Conservation (phyloP, 2,329 filamentous ascomycete genomes). For the Penicillium sp. region DNA sequence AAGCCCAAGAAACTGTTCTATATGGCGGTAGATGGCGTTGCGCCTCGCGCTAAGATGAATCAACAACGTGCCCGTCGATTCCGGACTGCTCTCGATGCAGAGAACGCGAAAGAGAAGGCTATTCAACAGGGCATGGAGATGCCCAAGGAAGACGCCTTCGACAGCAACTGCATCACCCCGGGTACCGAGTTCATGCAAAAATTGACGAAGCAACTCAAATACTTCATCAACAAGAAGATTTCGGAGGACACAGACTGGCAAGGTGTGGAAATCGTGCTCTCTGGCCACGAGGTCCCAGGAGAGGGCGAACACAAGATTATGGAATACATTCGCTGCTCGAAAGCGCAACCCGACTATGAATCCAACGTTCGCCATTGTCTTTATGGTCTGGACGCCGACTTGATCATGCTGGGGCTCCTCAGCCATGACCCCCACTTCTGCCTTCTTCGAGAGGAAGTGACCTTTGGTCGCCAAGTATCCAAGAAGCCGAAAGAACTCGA, state of each 20-base stretch:
- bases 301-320: conserved; percentile 99
- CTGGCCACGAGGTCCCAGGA: conserved; percentile 94
- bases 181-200: conserved; percentile 98
- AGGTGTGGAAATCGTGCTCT: conserved; percentile 90
- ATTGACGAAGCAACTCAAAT: conserved; percentile 88
- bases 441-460: conserved; percentile 93
- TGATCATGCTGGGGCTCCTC: conserved; percentile 96
- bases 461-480: conserved; percentile 84
- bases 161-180: conserved; percentile 98
- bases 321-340: conserved; percentile 98
- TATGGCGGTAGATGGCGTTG: conserved; percentile 98
- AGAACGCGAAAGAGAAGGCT: conserved; percentile 88
- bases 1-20: conserved; percentile 98
- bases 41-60: conserved; percentile 98
- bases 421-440: conserved; percentile 99
- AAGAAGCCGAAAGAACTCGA: conserved; percentile 93
- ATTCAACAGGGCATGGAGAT: conserved; percentile 84
- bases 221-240: conserved; percentile 98
- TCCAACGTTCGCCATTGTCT: conserved; percentile 93
- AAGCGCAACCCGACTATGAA: conserved; percentile 90
- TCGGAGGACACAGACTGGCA: conserved; percentile 98
- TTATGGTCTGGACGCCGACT: conserved; percentile 93
- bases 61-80: conserved; percentile 95
- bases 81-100: conserved; percentile 86
- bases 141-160: conserved; percentile 92